A percentile compares a stretch with the other conserved stretches of the same genome.
Conservation (phyloP, 2,329 filamentous ascomycete genomes). For the Trichoderma aggressivum region DNA sequence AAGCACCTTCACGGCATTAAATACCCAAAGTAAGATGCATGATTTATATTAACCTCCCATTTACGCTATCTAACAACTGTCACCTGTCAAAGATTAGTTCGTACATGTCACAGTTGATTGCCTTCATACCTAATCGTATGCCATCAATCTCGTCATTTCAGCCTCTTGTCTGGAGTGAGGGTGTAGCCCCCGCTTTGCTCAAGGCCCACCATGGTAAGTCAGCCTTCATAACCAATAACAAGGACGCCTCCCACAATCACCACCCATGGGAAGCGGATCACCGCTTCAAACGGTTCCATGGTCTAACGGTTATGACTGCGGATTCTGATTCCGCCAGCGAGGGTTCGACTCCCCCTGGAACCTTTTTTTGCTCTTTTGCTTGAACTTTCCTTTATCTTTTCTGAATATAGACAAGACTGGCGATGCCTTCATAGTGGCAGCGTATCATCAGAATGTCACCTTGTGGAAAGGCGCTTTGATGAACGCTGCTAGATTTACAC, state of each 20-base stretch:
- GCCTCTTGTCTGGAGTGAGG: neutral
- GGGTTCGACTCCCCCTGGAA: constrained; percentile 20
- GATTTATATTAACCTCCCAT: neutral
- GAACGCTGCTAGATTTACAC: neutral
- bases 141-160: neutral
- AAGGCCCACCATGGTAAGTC: neutral
- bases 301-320: constrained; percentile 22
- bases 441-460: neutral
- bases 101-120: neutral
- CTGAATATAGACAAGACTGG: neutral
- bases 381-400: neutral
- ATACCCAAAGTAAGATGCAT: neutral
- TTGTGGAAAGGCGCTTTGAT: neutral
- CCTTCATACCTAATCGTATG: neutral
- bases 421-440: neutral
- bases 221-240: neutral
- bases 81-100: neutral
- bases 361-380: neutral
- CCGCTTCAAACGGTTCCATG: constrained; percentile 17
- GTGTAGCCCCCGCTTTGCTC: neutral
- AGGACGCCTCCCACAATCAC: neutral
- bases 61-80: neutral
- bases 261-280: constrained; percentile 15
- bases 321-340: constrained; percentile 22
- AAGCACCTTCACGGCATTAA: neutral